Conservation (phyloP, 1,284 basidiomycete species). For the Ustanciosporium gigantosporum region DNA sequence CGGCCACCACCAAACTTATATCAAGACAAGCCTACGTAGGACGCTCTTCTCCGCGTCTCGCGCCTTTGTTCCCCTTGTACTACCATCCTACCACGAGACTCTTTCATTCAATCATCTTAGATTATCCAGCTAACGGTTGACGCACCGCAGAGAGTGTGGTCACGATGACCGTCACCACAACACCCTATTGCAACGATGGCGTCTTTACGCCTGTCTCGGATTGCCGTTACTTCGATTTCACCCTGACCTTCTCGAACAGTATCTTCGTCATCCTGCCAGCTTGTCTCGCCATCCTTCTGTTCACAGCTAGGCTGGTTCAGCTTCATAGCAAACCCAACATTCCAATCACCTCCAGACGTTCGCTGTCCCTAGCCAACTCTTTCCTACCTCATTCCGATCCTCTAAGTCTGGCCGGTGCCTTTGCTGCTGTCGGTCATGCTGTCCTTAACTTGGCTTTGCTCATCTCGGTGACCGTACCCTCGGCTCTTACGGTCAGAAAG, state of each 20-base stretch:
- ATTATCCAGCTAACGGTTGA: too few species aligned
- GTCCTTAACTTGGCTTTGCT: constrained; percentile 17
- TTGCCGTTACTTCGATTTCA: constrained; percentile 50
- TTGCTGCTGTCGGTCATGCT: constrained; percentile 18
- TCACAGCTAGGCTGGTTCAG: constrained; percentile 4
- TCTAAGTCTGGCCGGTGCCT: constrained; percentile 25
- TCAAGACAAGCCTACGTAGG: too few species aligned
- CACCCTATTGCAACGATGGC: constrained; percentile 35
- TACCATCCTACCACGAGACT: too few species aligned
- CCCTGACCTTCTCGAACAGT: constrained; percentile 41
- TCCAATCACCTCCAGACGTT: constrained; percentile 6
- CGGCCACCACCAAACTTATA: too few species aligned
- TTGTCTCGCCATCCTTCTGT: constrained; percentile 15
- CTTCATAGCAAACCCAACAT: constrained; percentile 21
- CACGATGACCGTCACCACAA: too few species aligned
- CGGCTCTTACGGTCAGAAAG: constrained; percentile 2
- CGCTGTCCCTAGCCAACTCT: constrained; percentile 7
- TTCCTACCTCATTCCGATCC: constrained; percentile 19
- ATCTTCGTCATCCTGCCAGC: constrained; percentile 34
- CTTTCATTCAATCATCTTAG: too few species aligned
- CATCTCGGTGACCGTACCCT: constrained; percentile 7
- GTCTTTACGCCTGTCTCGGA: constrained; percentile 37
- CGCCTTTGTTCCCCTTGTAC: too few species aligned
- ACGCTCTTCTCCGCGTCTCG: too few species aligned
- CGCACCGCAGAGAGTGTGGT: too few species aligned